These are phyloP conservation scores for Pleurotus ostreatus DNA, from an alignment of 768 basidiomycete genomes.

Conservation along the genomic window DNA sequence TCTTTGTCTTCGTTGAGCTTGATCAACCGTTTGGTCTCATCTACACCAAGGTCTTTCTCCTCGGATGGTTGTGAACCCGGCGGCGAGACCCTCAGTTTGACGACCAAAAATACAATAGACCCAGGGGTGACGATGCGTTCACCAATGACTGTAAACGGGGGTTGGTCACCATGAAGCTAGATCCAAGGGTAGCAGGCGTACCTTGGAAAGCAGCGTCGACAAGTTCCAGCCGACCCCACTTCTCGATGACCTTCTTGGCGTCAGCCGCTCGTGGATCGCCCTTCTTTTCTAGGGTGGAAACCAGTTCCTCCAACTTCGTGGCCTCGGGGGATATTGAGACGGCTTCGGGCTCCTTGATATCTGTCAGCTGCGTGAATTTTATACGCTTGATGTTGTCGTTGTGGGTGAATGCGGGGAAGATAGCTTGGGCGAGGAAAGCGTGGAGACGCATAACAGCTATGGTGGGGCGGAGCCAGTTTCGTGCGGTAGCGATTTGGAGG, in stretches of 20 bases:
- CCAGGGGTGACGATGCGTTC: conserved; percentile 86
- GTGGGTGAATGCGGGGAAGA: conserved; percentile 48
- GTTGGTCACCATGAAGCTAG: too few relatives aligned
- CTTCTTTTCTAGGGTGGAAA: conserved; percentile 46
- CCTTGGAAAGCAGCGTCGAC: conserved; percentile 86
- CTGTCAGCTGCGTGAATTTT: conserved; percentile 74
- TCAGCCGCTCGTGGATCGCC: conserved; percentile 45
- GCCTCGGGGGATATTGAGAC: conserved; percentile 30
- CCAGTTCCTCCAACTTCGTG: conserved; percentile 39
- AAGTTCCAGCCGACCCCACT: conserved; percentile 75
- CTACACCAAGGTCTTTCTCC: conserved; percentile 38
- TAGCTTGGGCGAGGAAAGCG: conserved; percentile 79
- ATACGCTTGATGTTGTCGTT: conserved; percentile 22
- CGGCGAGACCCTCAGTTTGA: conserved; percentile 75
- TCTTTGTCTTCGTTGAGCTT: conserved; percentile 59
- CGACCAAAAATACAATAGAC: conserved; percentile 80
- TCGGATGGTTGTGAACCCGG: conserved; percentile 33
- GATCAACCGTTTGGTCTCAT: conserved; percentile 43
- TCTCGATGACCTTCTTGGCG: conserved; percentile 60
- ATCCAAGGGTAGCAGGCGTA: conserved; percentile 23
- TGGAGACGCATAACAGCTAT: conserved; percentile 79
- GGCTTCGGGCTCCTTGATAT: conserved; percentile 53
- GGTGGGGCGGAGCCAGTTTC: conserved; percentile 85
- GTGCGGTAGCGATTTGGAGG: conserved; percentile 76
- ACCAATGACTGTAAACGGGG: conserved; percentile 64